Conservation (phyloP, 2,329 filamentous ascomycete genomes). For the Apiospora malaysiana region DNA sequence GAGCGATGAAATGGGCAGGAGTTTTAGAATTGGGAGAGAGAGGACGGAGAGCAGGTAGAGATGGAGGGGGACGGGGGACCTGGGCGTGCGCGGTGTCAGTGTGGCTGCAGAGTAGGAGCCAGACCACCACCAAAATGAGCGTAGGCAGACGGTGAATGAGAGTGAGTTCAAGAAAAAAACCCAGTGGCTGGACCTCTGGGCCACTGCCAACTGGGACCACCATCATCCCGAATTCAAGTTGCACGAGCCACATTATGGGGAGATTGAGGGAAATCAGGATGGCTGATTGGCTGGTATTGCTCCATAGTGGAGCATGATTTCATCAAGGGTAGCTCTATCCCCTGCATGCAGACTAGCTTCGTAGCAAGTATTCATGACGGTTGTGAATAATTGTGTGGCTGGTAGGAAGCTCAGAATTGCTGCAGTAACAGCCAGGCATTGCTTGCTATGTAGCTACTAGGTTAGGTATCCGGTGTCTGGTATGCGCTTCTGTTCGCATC, state of each 20-base stretch:
- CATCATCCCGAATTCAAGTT: neutral
- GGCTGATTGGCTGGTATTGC: neutral
- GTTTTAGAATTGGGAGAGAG: conserved; percentile 16
- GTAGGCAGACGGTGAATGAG: conserved; percentile 7
- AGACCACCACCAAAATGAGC: neutral
- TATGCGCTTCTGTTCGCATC: conserved; percentile 10
- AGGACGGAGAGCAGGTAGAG: conserved; percentile 13
- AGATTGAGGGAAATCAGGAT: neutral
- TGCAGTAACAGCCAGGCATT: neutral
- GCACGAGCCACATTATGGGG: conserved; percentile 18
- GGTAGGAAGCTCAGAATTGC: conserved; percentile 1
- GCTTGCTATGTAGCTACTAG: too few relatives aligned
- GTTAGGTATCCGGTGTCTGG: neutral
- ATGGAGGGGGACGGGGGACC: conserved; percentile 15
- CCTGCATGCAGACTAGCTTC: conserved; percentile 8
- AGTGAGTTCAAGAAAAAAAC: neutral
- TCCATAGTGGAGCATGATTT: conserved; percentile 1
- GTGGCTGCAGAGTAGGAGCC: neutral
- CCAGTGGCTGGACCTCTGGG: neutral
- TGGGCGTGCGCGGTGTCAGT: conserved; percentile 10
- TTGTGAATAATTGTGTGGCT: conserved; percentile 6
- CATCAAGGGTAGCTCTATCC: conserved; percentile 12
- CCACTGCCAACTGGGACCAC: too few relatives aligned
- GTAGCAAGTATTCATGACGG: neutral
- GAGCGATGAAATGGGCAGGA: conserved; percentile 13